Evolutionary conservation across 2,329 filamentous ascomycete species (phyloP), one percentile per base, ranked within the genome.

Genomic region (Aspergillus hiratsukae): DNA sequence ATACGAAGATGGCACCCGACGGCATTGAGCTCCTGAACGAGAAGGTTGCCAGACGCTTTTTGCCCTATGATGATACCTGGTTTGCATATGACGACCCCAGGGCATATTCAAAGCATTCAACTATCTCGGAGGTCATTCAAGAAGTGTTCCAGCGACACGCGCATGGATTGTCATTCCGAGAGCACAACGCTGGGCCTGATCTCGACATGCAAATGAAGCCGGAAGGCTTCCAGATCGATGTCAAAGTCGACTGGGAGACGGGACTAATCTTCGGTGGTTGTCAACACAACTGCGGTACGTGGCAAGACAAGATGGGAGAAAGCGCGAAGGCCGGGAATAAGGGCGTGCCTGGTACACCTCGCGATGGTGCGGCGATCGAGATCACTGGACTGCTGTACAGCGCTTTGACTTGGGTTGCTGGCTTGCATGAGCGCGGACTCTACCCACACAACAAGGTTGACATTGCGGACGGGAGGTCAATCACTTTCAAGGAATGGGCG

Each of bases 281-380:
- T 68, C 92, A 97, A 69, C 82, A 79, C 75, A 99, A 99, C 74
- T 99, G 95, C 66, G 94, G 94, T 52, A 99, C 94, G 1, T 99
- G 94, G 94, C 97, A 97, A 91, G 94, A 99, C 80, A 99, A 99
- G 82, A 99, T 99, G 94, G 94, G 94, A n/a, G 94, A 99, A 74
- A 96, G 91, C 60, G 86, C 89, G 61, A 89, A 87, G 59, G 94
- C 95, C 17, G 88, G 89, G 57, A 96, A 87, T 68, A 97, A 97
- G 77, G 95, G 94, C 51, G 80, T 96, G 21, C 95, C 94, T 0
- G 94, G 92, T 8, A 99, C 94, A n/a, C 94, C 94, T 49, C 88
- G 95, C 66, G 95, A 99, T 71, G 94, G 94, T 29, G 91, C 94
- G 45, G 91, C 94, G 21, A 84, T 99, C 55, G 94, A 99, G 73